A percentile compares a stretch with the other conserved stretches of the same genome.
phyloP scores from a whole-genome alignment of 2,329 filamentous ascomycete genomes.

The Talaromyces atroroseus region DNA sequence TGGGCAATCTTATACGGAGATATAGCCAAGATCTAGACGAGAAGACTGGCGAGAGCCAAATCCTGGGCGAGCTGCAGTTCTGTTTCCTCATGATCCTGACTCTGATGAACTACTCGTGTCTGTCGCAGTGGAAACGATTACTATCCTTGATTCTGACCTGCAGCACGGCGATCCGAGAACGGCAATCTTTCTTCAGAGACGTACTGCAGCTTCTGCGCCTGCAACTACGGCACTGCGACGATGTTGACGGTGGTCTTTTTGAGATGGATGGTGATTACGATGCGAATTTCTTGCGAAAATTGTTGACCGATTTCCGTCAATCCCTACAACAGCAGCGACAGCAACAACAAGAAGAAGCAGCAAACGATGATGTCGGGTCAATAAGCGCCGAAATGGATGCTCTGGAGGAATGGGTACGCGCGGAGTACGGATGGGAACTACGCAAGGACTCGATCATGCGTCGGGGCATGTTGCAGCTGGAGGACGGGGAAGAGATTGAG shows the following conservation, averaged over 20 bases:
- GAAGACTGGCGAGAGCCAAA: slow-evolving; percentile 32
- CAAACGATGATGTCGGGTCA: neutral
- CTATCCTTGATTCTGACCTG: slow-evolving; percentile 55
- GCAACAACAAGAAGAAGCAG: too few species aligned
- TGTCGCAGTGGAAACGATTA: slow-evolving; percentile 61
- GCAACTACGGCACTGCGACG: slow-evolving; percentile 53
- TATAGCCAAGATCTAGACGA: slow-evolving; percentile 21
- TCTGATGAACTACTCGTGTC: slow-evolving; percentile 60
- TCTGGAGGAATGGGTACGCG: slow-evolving; percentile 50
- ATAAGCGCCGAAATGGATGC: slow-evolving; percentile 44
- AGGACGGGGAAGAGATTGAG: slow-evolving; percentile 59
- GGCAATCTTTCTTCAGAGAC: slow-evolving; percentile 48
- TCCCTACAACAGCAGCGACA: slow-evolving; percentile 36
- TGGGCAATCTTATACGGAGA: slow-evolving; percentile 48
- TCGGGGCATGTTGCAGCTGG: slow-evolving; percentile 54
- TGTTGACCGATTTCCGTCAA: slow-evolving; percentile 50
- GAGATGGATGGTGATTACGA: slow-evolving; percentile 51
- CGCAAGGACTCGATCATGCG: slow-evolving; percentile 48
- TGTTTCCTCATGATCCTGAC: slow-evolving; percentile 59
- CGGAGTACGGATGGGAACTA: slow-evolving; percentile 55
- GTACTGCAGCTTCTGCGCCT: slow-evolving; percentile 45
- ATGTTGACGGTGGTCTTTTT: slow-evolving; percentile 58
- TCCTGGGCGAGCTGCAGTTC: slow-evolving; percentile 58
- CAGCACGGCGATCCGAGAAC: slow-evolving; percentile 44
- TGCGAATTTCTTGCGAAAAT: slow-evolving; percentile 46